A percentile compares a stretch with the other conserved stretches of the same genome.
Evolutionary conservation across 1,284 basidiomycete species (phyloP).

Genomic region (Tilletia caries): DNA sequence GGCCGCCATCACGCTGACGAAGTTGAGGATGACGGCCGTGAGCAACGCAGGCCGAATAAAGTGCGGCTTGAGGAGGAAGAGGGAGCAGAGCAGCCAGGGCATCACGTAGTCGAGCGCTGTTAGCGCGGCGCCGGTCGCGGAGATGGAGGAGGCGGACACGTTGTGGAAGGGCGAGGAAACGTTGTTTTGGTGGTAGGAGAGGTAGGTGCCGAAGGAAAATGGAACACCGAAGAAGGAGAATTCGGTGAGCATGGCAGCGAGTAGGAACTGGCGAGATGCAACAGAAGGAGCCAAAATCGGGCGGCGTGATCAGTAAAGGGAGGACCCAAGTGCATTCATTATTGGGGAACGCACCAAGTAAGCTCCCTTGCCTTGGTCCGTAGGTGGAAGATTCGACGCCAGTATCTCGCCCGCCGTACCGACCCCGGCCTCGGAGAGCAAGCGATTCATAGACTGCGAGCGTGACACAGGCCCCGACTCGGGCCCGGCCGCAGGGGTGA

Average conservation of each 20-base stretch:
- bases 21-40: not conserved
- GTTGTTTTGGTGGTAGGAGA: not conserved
- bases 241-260: constrained; percentile 2
- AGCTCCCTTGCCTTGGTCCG: not conserved
- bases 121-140: not conserved
- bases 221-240: not conserved
- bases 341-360: not conserved
- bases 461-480: no score
- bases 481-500: no score
- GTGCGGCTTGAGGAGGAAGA: not conserved
- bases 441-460: no score
- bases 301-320: no score
- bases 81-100: not conserved
- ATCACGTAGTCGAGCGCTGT: not conserved
- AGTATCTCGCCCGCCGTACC: not conserved
- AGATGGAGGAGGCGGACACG: not conserved
- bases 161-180: not conserved
- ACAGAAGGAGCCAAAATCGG: no score
- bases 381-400: not conserved
- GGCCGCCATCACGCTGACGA: constrained; percentile 20
- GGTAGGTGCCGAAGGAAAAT: not conserved
- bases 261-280: not conserved
- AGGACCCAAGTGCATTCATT: not conserved
- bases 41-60: not conserved
- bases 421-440: not conserved